These are phyloP conservation scores for Penicillium chermesinum DNA, from an alignment of 495 filamentous ascomycete species.

Conservation along the genomic window DNA sequence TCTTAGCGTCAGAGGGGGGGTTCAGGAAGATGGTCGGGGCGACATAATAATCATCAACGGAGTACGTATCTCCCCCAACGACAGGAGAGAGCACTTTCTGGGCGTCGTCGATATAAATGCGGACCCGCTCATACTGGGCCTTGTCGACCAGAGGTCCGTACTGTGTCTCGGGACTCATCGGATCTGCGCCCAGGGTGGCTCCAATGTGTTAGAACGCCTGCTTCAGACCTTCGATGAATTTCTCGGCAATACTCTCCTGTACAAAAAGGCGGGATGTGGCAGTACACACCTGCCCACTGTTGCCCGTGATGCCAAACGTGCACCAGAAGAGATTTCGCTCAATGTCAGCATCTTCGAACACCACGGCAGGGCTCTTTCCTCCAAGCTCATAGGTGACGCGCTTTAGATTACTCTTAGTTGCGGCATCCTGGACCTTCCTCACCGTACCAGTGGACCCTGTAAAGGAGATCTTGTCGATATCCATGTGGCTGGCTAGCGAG, in stretches of 20 bases:
- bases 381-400: constrained; percentile 42
- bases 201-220: constrained; percentile 5
- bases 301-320: constrained; percentile 39
- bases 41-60: not conserved
- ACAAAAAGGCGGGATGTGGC: constrained; percentile 50
- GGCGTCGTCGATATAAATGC: too few relatives aligned
- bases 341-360: constrained; percentile 43
- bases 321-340: constrained; percentile 37
- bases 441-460: constrained; percentile 23
- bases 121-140: constrained; percentile 70
- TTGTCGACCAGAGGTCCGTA: constrained; percentile 78
- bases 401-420: constrained; percentile 47
- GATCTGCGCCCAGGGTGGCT: constrained; percentile 52
- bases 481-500: too few relatives aligned
- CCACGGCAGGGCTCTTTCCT: constrained; percentile 41
- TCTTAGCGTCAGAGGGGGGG: constrained; percentile 32
- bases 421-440: constrained; percentile 23
- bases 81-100: too few relatives aligned
- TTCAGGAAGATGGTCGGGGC: constrained; percentile 40
- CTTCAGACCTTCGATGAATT: constrained; percentile 37
- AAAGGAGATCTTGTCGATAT: constrained; percentile 67
- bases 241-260: constrained; percentile 50
- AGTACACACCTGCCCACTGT: constrained; percentile 52
- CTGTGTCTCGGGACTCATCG: constrained; percentile 70
- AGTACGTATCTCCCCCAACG: not conserved